Conservation (phyloP, 2,329 filamentous ascomycete genomes). For the Didymella segeticola region DNA sequence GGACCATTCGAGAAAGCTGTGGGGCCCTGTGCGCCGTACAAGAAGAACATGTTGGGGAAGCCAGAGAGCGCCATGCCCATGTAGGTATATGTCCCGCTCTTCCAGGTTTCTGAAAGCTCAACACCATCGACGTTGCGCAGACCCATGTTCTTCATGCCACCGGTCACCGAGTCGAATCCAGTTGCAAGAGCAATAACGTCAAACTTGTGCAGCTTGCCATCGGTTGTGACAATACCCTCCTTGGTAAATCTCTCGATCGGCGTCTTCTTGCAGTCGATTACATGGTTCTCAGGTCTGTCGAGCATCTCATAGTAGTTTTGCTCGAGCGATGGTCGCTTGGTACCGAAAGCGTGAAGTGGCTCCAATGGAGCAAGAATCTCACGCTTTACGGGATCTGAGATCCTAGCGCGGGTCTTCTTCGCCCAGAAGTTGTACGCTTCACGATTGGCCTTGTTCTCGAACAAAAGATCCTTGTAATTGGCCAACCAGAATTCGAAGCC, state of each 20-base stretch:
- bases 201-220: conserved; percentile 52
- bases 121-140: conserved; percentile 48
- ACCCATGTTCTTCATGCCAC: conserved; percentile 52
- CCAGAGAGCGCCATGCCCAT: conserved; percentile 52
- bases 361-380: conserved; percentile 56
- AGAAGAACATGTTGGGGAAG: conserved; percentile 40
- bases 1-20: conserved; percentile 57
- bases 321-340: conserved; percentile 56
- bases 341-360: conserved; percentile 55
- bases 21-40: conserved; percentile 56
- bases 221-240: conserved; percentile 49
- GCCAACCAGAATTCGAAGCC: conserved; percentile 53
- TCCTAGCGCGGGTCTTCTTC: conserved; percentile 52
- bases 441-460: conserved; percentile 52
- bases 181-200: conserved; percentile 56
- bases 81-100: conserved; percentile 50
- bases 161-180: conserved; percentile 55
- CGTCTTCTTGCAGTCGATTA: conserved; percentile 53
- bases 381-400: conserved; percentile 53
- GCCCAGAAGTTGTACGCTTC: conserved; percentile 57
- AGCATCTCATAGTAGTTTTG: conserved; percentile 57
- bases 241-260: conserved; percentile 50
- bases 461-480: conserved; percentile 51
- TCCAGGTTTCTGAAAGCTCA: conserved; percentile 51
- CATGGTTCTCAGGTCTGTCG: conserved; percentile 51